Evolutionary conservation across 2,329 filamentous ascomycete species (phyloP).

Genomic region (Penicillium brasilianum): DNA sequence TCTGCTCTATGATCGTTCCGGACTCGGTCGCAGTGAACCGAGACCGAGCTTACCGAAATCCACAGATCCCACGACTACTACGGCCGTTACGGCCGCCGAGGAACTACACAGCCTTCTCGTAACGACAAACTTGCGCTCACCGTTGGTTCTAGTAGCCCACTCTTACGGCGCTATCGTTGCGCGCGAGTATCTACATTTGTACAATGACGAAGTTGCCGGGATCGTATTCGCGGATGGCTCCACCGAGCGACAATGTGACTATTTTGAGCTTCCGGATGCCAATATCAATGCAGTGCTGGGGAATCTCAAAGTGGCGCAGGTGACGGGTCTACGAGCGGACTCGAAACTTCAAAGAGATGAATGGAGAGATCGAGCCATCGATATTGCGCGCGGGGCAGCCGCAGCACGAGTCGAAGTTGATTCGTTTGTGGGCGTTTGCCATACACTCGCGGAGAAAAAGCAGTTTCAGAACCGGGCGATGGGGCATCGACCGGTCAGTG

Average conservation of each 20-base stretch:
- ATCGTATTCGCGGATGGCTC: conserved; percentile 46
- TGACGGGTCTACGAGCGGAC: conserved; percentile 39
- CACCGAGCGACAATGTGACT: conserved; percentile 40
- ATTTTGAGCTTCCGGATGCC: conserved; percentile 39
- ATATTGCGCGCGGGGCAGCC: conserved; percentile 32
- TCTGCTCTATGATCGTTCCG: conserved; percentile 46
- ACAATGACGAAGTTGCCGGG: conserved; percentile 36
- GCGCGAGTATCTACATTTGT: conserved; percentile 45
- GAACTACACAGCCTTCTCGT: conserved; percentile 41
- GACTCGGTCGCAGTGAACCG: conserved; percentile 43
- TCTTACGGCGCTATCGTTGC: conserved; percentile 49
- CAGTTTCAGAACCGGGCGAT: conserved; percentile 38
- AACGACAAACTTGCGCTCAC: conserved; percentile 29
- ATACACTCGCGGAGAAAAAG: conserved; percentile 35
- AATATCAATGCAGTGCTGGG: conserved; percentile 40
- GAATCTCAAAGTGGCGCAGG: conserved; percentile 36
- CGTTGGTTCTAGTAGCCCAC: conserved; percentile 45
- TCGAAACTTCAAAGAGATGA: conserved; percentile 40
- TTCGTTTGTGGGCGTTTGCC: conserved; percentile 32
- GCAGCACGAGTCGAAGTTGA: conserved; percentile 32
- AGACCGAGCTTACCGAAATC: conserved; percentile 11
- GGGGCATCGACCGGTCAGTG: conserved; percentile 39
- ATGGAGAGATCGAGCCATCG: conserved; percentile 40
- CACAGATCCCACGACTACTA: conserved; percentile 12
- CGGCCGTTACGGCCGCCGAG: conserved; percentile 34